phyloP scores from a whole-genome alignment of 768 basidiomycete species.

The Macrolepiota albuminosa region DNA sequence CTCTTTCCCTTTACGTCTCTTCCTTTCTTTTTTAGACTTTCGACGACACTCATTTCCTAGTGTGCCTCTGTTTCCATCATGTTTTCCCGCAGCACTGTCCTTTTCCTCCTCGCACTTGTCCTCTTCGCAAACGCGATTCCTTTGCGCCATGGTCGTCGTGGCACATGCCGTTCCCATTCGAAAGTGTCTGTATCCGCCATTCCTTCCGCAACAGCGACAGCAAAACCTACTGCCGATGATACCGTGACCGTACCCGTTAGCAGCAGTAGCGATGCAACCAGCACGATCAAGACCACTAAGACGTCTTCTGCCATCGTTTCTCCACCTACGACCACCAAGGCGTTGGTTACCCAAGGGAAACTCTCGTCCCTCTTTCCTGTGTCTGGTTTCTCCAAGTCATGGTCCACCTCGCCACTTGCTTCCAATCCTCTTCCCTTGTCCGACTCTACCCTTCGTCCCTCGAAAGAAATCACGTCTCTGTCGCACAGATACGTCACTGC shows the following conservation, averaged over 20 bases:
- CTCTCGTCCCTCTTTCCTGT: slow-evolving; percentile 40
- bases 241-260: neutral
- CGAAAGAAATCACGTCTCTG: slow-evolving; percentile 30
- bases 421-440: slow-evolving; percentile 32
- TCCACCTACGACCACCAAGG: slow-evolving; percentile 9
- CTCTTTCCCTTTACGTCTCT: slow-evolving; percentile 14
- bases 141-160: slow-evolving; percentile 12
- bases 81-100: slow-evolving; percentile 17
- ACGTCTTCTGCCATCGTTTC: slow-evolving; percentile 6
- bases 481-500: slow-evolving; percentile 37
- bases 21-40: slow-evolving; percentile 13
- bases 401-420: slow-evolving; percentile 41
- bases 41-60: slow-evolving; percentile 12
- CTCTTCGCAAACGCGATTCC: slow-evolving; percentile 20
- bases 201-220: neutral
- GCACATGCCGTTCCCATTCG: slow-evolving; percentile 10
- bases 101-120: slow-evolving; percentile 20
- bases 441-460: slow-evolving; percentile 42
- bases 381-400: slow-evolving; percentile 27
- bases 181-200: neutral
- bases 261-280: neutral
- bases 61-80: slow-evolving; percentile 16
- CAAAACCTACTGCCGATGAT: neutral
- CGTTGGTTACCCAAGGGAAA: slow-evolving; percentile 5
- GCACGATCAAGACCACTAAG: slow-evolving; percentile 8